Conservation (phyloP, 768 basidiomycete genomes). For the Boletus reticulatus region DNA sequence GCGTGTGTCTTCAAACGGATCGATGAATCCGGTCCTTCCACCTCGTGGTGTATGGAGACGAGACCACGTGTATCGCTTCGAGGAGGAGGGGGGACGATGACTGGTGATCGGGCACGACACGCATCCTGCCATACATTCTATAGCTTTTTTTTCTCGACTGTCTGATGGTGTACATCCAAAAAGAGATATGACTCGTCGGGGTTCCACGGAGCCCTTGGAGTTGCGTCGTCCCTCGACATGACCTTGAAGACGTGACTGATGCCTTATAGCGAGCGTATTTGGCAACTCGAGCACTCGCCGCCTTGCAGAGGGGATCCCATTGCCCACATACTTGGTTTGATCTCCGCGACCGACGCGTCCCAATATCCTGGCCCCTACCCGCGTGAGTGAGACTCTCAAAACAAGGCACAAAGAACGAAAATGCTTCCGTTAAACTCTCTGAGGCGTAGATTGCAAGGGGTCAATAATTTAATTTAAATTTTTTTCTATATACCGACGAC, state of each 20-base stretch:
- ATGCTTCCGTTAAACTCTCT: conserved; percentile 31
- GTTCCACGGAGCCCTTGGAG: conserved; percentile 30
- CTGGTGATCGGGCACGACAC: neutral
- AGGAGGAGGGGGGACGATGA: neutral
- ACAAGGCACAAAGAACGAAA: conserved; percentile 15
- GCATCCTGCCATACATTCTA: neutral
- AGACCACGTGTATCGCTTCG: neutral
- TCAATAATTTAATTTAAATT: conserved; percentile 9
- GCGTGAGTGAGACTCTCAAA: conserved; percentile 1
- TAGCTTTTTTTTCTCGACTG: neutral
- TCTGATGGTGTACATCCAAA: conserved; percentile 1
- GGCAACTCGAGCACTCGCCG: neutral
- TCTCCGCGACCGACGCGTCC: conserved; percentile 27
- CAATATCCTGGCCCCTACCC: neutral
- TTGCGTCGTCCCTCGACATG: neutral
- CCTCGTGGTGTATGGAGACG: neutral
- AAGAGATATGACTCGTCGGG: neutral
- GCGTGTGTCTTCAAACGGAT: too few relatives aligned
- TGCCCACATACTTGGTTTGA: conserved; percentile 18
- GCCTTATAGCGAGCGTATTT: neutral
- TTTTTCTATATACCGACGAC: conserved; percentile 3
- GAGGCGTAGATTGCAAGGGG: neutral
- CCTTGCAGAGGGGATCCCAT: conserved; percentile 3
- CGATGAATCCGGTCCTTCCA: too few relatives aligned
- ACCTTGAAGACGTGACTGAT: conserved; percentile 7